Percentiles rank a stretch among this genome's conserved stretches.
These are phyloP conservation scores for Acrocalymma vagum DNA, from an alignment of 2,329 filamentous ascomycete species.

Conservation along the genomic window DNA sequence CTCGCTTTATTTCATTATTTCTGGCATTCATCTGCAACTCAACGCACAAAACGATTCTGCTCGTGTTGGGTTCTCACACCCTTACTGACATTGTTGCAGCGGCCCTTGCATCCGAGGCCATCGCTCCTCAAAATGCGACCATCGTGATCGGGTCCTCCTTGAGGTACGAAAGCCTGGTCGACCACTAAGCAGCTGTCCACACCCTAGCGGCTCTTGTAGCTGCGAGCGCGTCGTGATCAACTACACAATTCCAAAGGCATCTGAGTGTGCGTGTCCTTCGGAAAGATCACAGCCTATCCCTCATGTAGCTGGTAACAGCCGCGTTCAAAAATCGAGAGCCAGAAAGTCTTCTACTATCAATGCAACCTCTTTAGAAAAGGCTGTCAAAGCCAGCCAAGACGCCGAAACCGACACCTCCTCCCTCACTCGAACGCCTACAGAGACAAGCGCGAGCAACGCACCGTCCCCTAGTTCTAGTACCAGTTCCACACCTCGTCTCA, in stretches of 20 bases:
- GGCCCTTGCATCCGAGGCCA: slow-evolving; percentile 80
- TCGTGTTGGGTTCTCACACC: background rate
- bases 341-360: slow-evolving; percentile 40
- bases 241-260: slow-evolving; percentile 53
- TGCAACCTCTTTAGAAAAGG: slow-evolving; percentile 40
- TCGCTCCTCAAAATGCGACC: slow-evolving; percentile 77
- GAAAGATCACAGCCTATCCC: slow-evolving; percentile 33
- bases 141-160: slow-evolving; percentile 73
- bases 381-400: slow-evolving; percentile 42
- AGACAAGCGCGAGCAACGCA: slow-evolving; percentile 41
- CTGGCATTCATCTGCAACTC: no score
- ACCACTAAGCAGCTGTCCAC: slow-evolving; percentile 74
- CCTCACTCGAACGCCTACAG: slow-evolving; percentile 39
- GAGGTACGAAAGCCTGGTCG: slow-evolving; percentile 77
- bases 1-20: background rate
- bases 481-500: slow-evolving; percentile 46
- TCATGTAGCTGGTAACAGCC: slow-evolving; percentile 29
- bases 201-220: slow-evolving; percentile 69
- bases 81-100: slow-evolving; percentile 52
- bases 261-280: slow-evolving; percentile 48
- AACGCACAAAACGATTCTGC: no score
- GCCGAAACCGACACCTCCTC: slow-evolving; percentile 43
- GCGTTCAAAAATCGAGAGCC: slow-evolving; percentile 41
- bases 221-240: slow-evolving; percentile 68
- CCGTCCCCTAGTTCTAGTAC: slow-evolving; percentile 45